Percentiles rank a stretch among this genome's conserved stretches.
Evolutionary conservation across 1,284 basidiomycete species (phyloP).

Genomic region (Marasmius sp.): DNA sequence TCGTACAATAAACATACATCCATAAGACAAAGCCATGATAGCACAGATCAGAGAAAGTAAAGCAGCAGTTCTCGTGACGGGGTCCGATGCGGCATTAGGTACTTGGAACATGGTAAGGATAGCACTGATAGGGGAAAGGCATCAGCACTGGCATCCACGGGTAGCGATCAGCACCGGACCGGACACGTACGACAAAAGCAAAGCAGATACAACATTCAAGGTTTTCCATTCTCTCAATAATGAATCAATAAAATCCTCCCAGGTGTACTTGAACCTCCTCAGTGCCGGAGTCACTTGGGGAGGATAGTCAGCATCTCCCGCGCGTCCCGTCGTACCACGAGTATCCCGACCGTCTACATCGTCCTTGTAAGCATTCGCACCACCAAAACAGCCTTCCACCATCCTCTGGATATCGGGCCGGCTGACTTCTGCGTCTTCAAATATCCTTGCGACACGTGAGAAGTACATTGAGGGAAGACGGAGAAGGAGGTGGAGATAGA

Average conservation of each 20-base stretch:
- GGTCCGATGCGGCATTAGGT: conserved; percentile 55
- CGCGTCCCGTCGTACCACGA: neutral
- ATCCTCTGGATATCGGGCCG: conserved; percentile 69
- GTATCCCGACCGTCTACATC: neutral
- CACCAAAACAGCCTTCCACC: conserved; percentile 48
- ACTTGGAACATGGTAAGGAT: conserved; percentile 77
- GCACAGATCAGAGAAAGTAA: conserved; percentile 68
- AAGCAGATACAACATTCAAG: conserved; percentile 69
- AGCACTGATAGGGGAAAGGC: conserved; percentile 41
- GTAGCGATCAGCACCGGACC: neutral
- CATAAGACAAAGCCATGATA: conserved; percentile 72
- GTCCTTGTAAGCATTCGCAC: conserved; percentile 13
- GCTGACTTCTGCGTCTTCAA: conserved; percentile 74
- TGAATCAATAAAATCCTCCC: conserved; percentile 72
- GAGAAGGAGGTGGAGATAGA: conserved; percentile 66
- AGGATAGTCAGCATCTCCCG: neutral
- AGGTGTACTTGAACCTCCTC: conserved; percentile 65
- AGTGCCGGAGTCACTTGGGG: conserved; percentile 59
- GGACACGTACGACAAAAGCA: conserved; percentile 62
- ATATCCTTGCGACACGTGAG: conserved; percentile 67
- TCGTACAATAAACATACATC: conserved; percentile 74
- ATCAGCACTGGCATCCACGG: neutral
- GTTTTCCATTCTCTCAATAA: conserved; percentile 77
- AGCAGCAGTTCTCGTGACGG: conserved; percentile 65
- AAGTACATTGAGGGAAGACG: conserved; percentile 74